Evolutionary conservation across 805 yeast genomes (phyloP).

Genomic region (Saturnispora diversa): DNA sequence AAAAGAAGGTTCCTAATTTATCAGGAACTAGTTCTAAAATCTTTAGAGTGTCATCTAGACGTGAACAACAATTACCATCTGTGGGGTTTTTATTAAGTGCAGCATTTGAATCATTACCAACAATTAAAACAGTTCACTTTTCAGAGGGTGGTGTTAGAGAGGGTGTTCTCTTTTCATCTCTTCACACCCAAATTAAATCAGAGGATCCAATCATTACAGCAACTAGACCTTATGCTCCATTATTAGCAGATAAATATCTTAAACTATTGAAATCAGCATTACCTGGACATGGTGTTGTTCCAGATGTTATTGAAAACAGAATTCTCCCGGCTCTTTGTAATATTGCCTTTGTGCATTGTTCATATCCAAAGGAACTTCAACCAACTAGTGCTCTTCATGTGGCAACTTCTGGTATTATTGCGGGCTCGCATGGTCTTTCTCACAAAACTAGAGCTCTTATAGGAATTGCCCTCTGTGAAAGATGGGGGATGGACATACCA

Average conservation of each 20-base stretch:
- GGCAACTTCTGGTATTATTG: constrained; percentile 65
- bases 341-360: constrained; percentile 66
- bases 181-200: constrained; percentile 47
- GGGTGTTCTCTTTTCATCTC: constrained; percentile 58
- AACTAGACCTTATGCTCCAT: constrained; percentile 64
- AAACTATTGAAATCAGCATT: constrained; percentile 47
- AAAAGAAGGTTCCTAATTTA: constrained; percentile 38
- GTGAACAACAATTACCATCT: constrained; percentile 63
- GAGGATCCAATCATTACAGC: constrained; percentile 68
- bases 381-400: constrained; percentile 66
- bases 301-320: constrained; percentile 48
- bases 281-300: constrained; percentile 43
- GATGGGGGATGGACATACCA: constrained; percentile 79
- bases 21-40: constrained; percentile 25
- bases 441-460: constrained; percentile 64
- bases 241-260: constrained; percentile 49
- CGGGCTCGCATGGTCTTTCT: constrained; percentile 69
- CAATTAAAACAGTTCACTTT: constrained; percentile 54
- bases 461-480: constrained; percentile 65
- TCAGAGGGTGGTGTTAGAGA: constrained; percentile 75
- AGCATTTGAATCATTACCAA: constrained; percentile 53
- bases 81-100: constrained; percentile 57
- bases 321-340: constrained; percentile 67
- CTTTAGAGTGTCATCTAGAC: constrained; percentile 59
- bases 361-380: constrained; percentile 69